Conservation (phyloP, 805 yeast species). For the Myxozyma melibiosi region DNA sequence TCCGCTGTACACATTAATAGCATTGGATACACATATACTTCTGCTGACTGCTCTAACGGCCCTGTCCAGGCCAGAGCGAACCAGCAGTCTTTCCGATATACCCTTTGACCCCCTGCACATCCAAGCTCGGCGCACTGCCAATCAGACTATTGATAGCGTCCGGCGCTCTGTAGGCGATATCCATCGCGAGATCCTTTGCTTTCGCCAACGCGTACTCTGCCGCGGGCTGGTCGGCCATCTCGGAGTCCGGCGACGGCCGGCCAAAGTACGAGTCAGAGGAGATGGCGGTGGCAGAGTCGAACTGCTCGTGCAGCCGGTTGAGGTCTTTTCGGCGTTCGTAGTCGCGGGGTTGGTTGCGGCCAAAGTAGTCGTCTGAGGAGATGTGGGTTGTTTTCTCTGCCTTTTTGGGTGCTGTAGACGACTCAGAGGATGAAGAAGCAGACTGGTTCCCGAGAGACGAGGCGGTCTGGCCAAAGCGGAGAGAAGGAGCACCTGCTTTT, state of each 20-base stretch:
- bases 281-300: slow-evolving; percentile 87
- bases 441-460: too few relatives aligned
- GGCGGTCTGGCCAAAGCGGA: too few relatives aligned
- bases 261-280: slow-evolving; percentile 95
- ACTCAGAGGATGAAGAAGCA: not conserved
- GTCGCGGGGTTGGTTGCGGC: not conserved
- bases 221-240: slow-evolving; percentile 53
- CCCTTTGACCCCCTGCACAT: not conserved
- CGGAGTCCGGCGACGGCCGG: slow-evolving; percentile 66
- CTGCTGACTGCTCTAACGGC: too few relatives aligned
- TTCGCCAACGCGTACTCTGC: slow-evolving; percentile 42
- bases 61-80: not conserved
- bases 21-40: too few relatives aligned
- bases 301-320: slow-evolving; percentile 51
- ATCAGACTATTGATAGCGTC: not conserved
- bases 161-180: slow-evolving; percentile 7
- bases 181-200: slow-evolving; percentile 8
- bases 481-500: too few relatives aligned
- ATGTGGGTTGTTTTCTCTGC: slow-evolving; percentile 1
- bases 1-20: too few relatives aligned
- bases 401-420: slow-evolving; percentile 47
- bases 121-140: not conserved
- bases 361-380: slow-evolving; percentile 30
- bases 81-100: slow-evolving; percentile 4
- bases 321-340: slow-evolving; percentile 2